phyloP scores from a whole-genome alignment of 306 rosid species.

The Rosa rugosa region DNA sequence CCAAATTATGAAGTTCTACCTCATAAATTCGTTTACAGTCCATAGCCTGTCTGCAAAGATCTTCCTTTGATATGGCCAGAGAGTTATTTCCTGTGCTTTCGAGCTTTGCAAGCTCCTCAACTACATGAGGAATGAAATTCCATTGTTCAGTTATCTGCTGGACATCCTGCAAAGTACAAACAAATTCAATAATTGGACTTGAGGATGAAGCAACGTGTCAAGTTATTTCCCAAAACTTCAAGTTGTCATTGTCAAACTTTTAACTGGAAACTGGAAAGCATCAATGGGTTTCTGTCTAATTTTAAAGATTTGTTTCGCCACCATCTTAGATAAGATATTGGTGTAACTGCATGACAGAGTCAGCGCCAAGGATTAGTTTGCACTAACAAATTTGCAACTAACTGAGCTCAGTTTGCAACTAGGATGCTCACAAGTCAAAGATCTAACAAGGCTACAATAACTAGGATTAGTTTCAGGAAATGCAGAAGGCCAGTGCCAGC shows the following conservation, averaged over 20 bases:
- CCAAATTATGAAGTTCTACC: slow-evolving; percentile 46
- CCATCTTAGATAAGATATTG: not conserved
- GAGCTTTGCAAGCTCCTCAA: slow-evolving; percentile 69
- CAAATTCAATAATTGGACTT: not conserved
- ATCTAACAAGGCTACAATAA: not conserved
- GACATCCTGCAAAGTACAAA: slow-evolving; percentile 51
- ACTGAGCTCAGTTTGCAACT: not conserved
- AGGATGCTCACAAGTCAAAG: not conserved
- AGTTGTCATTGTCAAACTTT: not conserved
- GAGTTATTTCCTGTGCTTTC: slow-evolving; percentile 30
- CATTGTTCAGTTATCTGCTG: slow-evolving; percentile 61
- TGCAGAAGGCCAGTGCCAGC: not conserved
- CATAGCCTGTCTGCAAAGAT: slow-evolving; percentile 56
- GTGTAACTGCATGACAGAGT: not conserved
- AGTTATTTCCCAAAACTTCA: not conserved
- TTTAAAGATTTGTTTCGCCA: not conserved
- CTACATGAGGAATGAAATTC: slow-evolving; percentile 75
- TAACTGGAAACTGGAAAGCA: not conserved
- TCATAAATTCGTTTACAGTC: slow-evolving; percentile 70
- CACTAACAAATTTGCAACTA: not conserved
- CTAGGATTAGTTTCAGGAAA: slow-evolving; percentile 1
- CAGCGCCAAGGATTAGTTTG: not conserved
- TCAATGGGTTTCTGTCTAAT: not conserved
- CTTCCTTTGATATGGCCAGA: slow-evolving; percentile 52
- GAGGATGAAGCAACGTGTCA: not conserved